Conservation (phyloP, 2,329 filamentous ascomycete species). For the Exophiala alcalophila region DNA sequence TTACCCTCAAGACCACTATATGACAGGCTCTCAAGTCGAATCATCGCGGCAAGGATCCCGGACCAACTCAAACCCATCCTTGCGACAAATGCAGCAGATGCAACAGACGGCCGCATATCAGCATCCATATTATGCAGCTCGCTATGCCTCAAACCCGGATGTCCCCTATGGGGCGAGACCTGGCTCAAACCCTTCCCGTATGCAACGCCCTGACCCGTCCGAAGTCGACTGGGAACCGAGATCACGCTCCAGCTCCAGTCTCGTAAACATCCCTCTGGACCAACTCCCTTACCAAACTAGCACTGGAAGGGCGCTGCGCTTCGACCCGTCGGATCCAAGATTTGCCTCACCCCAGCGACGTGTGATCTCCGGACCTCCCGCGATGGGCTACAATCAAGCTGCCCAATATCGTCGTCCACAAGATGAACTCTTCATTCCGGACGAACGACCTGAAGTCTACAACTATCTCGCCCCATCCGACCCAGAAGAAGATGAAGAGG, state of each 20-base stretch:
- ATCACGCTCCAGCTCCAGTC: conserved; percentile 38
- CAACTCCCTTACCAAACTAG: conserved; percentile 34
- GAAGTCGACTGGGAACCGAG: conserved; percentile 48
- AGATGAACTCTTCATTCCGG: conserved; percentile 27
- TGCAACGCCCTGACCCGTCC: conserved; percentile 46
- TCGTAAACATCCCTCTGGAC: conserved; percentile 34
- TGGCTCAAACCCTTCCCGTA: conserved; percentile 37
- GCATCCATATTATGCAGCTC: conserved; percentile 32
- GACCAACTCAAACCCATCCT: conserved; percentile 41
- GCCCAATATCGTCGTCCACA: conserved; percentile 23
- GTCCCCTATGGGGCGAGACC: conserved; percentile 31
- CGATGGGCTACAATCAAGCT: conserved; percentile 10
- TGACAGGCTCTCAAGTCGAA: conserved; percentile 32
- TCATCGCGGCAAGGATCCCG: conserved; percentile 44
- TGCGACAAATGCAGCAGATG: conserved; percentile 36
- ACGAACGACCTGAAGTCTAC: conserved; percentile 25
- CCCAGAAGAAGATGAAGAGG: conserved; percentile 23
- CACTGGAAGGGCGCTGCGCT: conserved; percentile 32
- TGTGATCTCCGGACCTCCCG: conserved; percentile 41
- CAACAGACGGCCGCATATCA: conserved; percentile 25
- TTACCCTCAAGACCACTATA: conserved; percentile 47
- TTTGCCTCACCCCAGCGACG: conserved; percentile 38
- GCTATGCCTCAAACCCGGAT: conserved; percentile 38
- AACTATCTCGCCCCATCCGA: conserved; percentile 22
- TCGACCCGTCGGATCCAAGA: conserved; percentile 36